Percentiles rank a stretch among this genome's conserved stretches.
Conservation (phyloP, 2,329 filamentous ascomycete genomes). For the Penicillium sp. region DNA sequence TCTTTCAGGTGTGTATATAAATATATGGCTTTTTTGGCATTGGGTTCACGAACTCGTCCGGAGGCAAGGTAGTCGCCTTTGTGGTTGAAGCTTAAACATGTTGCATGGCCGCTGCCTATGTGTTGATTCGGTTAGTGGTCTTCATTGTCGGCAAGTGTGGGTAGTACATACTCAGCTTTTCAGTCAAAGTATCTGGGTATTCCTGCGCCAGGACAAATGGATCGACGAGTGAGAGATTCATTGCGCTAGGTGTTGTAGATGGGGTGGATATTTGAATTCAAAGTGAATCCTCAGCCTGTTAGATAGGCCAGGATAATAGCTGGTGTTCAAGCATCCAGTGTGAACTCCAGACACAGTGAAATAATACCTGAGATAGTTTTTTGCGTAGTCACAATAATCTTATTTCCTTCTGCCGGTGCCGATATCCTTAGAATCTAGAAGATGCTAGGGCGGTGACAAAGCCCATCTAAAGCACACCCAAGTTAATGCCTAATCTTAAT, state of each 20-base stretch:
- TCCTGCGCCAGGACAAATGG: slow-evolving; percentile 73
- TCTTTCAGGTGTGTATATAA: not conserved
- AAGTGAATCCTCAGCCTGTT: slow-evolving; percentile 20
- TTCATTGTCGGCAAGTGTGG: not conserved
- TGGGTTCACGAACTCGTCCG: slow-evolving; percentile 62
- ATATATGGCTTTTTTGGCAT: not conserved
- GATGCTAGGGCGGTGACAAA: slow-evolving; percentile 12
- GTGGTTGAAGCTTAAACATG: slow-evolving; percentile 81
- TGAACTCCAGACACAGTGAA: not conserved
- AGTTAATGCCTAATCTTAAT: slow-evolving; percentile 1
- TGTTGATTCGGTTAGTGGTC: slow-evolving; percentile 14
- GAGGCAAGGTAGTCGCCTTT: slow-evolving; percentile 93
- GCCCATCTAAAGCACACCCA: slow-evolving; percentile 2
- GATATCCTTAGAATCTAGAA: slow-evolving; percentile 3
- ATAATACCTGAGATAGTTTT: not conserved
- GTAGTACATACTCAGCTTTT: slow-evolving; percentile 67
- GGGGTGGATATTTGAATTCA: not conserved
- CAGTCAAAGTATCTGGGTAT: slow-evolving; percentile 85
- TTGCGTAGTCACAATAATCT: not conserved
- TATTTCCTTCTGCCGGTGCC: slow-evolving; percentile 3
- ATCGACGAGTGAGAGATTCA: slow-evolving; percentile 72
- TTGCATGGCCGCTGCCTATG: slow-evolving; percentile 60
- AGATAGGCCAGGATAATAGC: slow-evolving; percentile 22
- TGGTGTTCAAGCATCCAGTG: slow-evolving; percentile 28
- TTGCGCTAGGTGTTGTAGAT: slow-evolving; percentile 32